A percentile compares a stretch with the other conserved stretches of the same genome.
These are phyloP conservation scores for Tuber borchii DNA, from an alignment of 495 filamentous ascomycete species.

Conservation along the genomic window DNA sequence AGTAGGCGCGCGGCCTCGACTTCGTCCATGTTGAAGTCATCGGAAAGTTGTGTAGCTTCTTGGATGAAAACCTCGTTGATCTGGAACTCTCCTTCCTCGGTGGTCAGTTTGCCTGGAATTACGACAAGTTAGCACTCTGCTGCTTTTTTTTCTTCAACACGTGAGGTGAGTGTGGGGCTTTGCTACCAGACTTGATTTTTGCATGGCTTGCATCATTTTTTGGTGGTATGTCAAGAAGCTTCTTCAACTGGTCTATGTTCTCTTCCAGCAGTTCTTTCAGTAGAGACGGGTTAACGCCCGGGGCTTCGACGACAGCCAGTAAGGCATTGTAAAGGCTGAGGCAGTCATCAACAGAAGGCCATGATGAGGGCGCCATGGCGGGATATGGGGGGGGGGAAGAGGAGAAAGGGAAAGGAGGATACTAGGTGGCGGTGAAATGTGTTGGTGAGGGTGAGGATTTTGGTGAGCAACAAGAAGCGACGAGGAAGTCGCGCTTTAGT, in stretches of 20 bases:
- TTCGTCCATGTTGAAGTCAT: slow-evolving; percentile 85
- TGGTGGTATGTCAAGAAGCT: slow-evolving; percentile 64
- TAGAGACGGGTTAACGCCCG: slow-evolving; percentile 17
- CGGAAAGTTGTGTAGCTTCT: slow-evolving; percentile 67
- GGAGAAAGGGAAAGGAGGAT: slow-evolving; percentile 11
- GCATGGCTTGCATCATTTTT: slow-evolving; percentile 46
- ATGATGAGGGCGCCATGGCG: slow-evolving; percentile 26
- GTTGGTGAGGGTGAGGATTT: slow-evolving; percentile 18
- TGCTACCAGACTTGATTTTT: slow-evolving; percentile 51
- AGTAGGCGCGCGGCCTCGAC: slow-evolving; percentile 69
- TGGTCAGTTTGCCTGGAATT: slow-evolving; percentile 58
- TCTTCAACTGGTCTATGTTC: slow-evolving; percentile 64
- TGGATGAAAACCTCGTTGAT: slow-evolving; percentile 83
- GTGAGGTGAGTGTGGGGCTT: slow-evolving; percentile 42
- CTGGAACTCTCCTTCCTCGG: slow-evolving; percentile 66
- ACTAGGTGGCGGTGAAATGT: slow-evolving; percentile 21
- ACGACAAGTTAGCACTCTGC: slow-evolving; percentile 19
- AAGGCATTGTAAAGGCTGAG: slow-evolving; percentile 20
- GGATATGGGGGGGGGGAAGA: slow-evolving; percentile 10
- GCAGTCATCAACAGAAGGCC: slow-evolving; percentile 27
- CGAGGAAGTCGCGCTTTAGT: slow-evolving; percentile 31
- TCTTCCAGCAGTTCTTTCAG: slow-evolving; percentile 61
- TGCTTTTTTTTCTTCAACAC: slow-evolving; percentile 1
- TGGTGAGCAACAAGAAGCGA: slow-evolving; percentile 22
- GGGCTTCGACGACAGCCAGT: slow-evolving; percentile 28